Conservation (phyloP, 352 stramenopile species). For the Phytophthora macrochlamydospora region DNA sequence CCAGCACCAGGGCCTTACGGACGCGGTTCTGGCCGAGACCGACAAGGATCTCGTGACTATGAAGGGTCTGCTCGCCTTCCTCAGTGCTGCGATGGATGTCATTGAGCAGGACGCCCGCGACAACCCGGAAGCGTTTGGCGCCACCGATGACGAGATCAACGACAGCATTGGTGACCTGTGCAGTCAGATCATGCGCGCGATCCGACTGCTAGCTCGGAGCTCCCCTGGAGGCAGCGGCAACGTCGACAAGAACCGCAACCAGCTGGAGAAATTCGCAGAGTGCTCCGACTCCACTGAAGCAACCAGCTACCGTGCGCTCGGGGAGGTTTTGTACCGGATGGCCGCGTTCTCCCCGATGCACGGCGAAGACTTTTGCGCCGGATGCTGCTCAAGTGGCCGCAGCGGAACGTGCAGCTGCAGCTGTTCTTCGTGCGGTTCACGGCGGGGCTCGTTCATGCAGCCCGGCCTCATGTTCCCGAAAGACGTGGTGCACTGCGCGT, state of each 20-base stretch:
- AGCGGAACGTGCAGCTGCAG: conserved; percentile 74
- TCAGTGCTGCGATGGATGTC: conserved; percentile 48
- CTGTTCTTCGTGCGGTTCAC: conserved; percentile 80
- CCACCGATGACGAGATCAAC: conserved; percentile 40
- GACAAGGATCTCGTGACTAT: conserved; percentile 54
- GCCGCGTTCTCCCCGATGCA: conserved; percentile 64
- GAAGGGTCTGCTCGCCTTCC: conserved; percentile 62
- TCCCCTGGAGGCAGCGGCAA: conserved; percentile 48
- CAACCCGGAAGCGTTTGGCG: conserved; percentile 45
- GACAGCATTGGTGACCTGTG: conserved; percentile 42
- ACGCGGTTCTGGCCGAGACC: conserved; percentile 6
- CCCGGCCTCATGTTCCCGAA: conserved; percentile 54
- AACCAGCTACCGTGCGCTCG: conserved; percentile 64
- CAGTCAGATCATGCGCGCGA: conserved; percentile 48
- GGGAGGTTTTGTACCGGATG: conserved; percentile 67
- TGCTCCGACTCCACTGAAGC: conserved; percentile 68
- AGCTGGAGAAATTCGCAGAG: conserved; percentile 71
- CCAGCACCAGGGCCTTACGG: conserved; percentile 52
- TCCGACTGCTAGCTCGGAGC: conserved; percentile 62
- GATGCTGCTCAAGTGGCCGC: conserved; percentile 79
- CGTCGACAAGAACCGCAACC: conserved; percentile 52
- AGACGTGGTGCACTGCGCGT: conserved; percentile 53
- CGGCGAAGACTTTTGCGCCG: conserved; percentile 60
- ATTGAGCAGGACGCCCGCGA: conserved; percentile 47
- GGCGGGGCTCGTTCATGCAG: conserved; percentile 63